A percentile compares a stretch with the other conserved stretches of the same genome.
Evolutionary conservation across 345 rosid species (phyloP).

Genomic region (Arabidopsis thaliana): TAIR10.1 NC_003076.8:17677001-17677500

Average conservation of each 20-base stretch:
- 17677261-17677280: neutral
- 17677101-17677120: slow-evolving; percentile 22
- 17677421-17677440: slow-evolving; percentile 61
- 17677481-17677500: slow-evolving; percentile 62
- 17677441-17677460: slow-evolving; percentile 42
- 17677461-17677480: neutral
- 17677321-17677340: neutral
- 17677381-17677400: slow-evolving; percentile 71
- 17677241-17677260: neutral
- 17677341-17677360: slow-evolving; percentile 52
- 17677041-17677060: slow-evolving; percentile 50
- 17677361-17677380: slow-evolving; percentile 62
- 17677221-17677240: neutral
- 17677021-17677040: slow-evolving; percentile 43
- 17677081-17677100: slow-evolving; percentile 38
- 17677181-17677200: neutral
- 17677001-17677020: neutral
- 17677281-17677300: neutral
- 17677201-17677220: neutral
- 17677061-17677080: slow-evolving; percentile 44
- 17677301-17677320: slow-evolving; percentile 20
- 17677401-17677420: slow-evolving; percentile 62
- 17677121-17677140: slow-evolving; percentile 36
- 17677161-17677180: neutral
- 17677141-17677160: slow-evolving; percentile 37